Evolutionary conservation across 768 basidiomycete genomes (phyloP).

Genomic region (Paxillus ammoniavirescens): DNA sequence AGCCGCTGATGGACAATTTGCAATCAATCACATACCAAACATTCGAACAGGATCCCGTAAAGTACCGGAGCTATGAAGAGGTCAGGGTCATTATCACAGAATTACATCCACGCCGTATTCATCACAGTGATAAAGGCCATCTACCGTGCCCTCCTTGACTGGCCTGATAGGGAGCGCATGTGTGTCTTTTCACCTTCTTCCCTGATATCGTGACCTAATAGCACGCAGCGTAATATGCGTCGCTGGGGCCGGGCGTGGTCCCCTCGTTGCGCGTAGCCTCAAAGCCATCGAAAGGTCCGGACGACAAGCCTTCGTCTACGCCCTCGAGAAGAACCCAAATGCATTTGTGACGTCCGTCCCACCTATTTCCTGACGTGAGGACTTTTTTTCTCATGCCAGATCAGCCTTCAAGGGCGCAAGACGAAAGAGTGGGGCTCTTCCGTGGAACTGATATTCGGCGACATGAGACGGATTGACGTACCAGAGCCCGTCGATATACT

Average conservation of each 20-base stretch:
- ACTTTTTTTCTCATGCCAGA: conserved; percentile 16
- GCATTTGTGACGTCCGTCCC: conserved; percentile 87
- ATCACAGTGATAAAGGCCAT: conserved; percentile 56
- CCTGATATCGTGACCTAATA: conserved; percentile 16
- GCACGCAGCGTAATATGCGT: conserved; percentile 74
- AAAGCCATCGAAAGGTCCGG: conserved; percentile 68
- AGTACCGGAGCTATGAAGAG: conserved; percentile 95
- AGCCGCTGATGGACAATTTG: conserved; percentile 98
- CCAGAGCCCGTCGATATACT: conserved; percentile 92
- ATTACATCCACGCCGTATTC: conserved; percentile 7
- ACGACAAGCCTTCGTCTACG: conserved; percentile 69
- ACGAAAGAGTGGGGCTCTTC: conserved; percentile 77
- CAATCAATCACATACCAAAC: conserved; percentile 96
- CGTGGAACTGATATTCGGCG: conserved; percentile 86
- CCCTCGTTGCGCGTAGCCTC: conserved; percentile 83
- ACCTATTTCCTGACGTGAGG: conserved; percentile 4
- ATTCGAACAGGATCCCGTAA: conserved; percentile 97
- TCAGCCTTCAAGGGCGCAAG: conserved; percentile 81
- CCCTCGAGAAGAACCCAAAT: conserved; percentile 95
- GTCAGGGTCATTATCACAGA: conserved; percentile 35
- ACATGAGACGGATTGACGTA: conserved; percentile 83
- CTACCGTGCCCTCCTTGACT: conserved; percentile 73
- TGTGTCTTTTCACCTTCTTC: conserved; percentile 38
- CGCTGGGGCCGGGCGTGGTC: conserved; percentile 94
- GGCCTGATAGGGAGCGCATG: conserved; percentile 60